phyloP scores from a whole-genome alignment of 2,329 filamentous ascomycete genomes.

The Nigrograna mackinnonii region DNA sequence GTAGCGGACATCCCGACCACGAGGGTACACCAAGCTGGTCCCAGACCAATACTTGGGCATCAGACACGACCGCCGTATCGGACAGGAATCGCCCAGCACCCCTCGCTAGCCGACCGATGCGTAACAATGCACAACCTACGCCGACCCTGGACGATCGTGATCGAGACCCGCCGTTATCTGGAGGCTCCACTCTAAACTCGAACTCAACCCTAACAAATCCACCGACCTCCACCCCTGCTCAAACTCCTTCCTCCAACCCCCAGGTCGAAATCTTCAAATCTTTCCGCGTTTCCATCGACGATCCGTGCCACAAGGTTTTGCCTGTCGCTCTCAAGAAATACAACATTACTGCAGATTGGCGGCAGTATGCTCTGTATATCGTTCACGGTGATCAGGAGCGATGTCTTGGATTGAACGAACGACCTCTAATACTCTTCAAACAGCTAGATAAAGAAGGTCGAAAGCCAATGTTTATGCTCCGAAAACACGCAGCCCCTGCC shows the following conservation, averaged over 20 bases:
- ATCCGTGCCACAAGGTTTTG: constrained; percentile 95
- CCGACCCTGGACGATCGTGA: constrained; percentile 34
- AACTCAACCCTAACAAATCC: constrained; percentile 13
- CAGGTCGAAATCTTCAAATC: constrained; percentile 97
- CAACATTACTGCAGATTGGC: constrained; percentile 97
- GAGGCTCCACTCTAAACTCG: constrained; percentile 30
- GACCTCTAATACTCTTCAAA: constrained; percentile 94
- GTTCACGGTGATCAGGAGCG: constrained; percentile 98
- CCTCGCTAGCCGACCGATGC: constrained; percentile 31
- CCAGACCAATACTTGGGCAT: constrained; percentile 30
- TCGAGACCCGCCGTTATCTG: constrained; percentile 39
- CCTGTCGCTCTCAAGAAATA: constrained; percentile 97
- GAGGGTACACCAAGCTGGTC: constrained; percentile 32
- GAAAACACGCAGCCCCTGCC: constrained; percentile 63
- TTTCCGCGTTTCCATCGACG: constrained; percentile 96
- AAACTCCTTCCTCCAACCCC: constrained; percentile 43
- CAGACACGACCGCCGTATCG: constrained; percentile 29
- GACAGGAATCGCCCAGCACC: constrained; percentile 35
- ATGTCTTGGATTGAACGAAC: constrained; percentile 88
- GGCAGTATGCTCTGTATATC: constrained; percentile 96
- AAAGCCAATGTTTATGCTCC: constrained; percentile 99
- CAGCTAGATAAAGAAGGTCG: constrained; percentile 95
- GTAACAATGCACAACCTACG: constrained; percentile 29
- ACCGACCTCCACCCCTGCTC: constrained; percentile 19
- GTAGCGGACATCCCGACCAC: constrained; percentile 33